These are phyloP conservation scores for Polyporus tsugae DNA, from an alignment of 1,284 basidiomycete genomes.

Conservation along the genomic window DNA sequence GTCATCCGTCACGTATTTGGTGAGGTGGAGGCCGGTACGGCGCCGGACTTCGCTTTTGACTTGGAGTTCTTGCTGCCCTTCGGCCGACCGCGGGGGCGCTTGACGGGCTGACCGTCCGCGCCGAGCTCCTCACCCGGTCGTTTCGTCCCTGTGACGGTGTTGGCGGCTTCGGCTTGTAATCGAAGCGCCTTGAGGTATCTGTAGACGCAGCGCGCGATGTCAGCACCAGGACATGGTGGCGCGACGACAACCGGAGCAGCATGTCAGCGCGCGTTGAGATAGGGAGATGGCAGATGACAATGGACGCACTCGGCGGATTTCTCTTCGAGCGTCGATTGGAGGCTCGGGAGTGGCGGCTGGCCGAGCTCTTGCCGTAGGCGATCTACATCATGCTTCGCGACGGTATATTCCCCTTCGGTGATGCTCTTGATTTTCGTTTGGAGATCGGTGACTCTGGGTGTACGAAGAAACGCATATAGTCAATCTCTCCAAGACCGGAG, in stretches of 20 bases:
- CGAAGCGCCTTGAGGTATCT: slow-evolving; percentile 51
- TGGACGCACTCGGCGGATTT: slow-evolving; percentile 67
- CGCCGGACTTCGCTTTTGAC: slow-evolving; percentile 27
- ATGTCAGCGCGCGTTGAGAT: slow-evolving; percentile 5
- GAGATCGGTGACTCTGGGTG: slow-evolving; percentile 66
- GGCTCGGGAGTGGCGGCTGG: slow-evolving; percentile 70
- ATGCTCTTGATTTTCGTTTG: slow-evolving; percentile 69
- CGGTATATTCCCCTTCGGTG: slow-evolving; percentile 77
- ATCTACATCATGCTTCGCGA: slow-evolving; percentile 78
- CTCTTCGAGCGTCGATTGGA: slow-evolving; percentile 78
- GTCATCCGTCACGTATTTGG: slow-evolving; percentile 4
- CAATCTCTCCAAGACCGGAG: not conserved
- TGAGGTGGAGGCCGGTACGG: slow-evolving; percentile 13
- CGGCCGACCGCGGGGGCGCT: slow-evolving; percentile 53
- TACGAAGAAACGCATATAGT: not conserved
- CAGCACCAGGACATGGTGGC: not conserved
- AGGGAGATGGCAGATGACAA: slow-evolving; percentile 12
- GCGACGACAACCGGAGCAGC: slow-evolving; percentile 4
- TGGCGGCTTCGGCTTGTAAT: slow-evolving; percentile 38
- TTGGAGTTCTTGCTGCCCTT: slow-evolving; percentile 55
- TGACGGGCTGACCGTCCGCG: slow-evolving; percentile 43
- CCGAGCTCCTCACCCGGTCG: slow-evolving; percentile 42
- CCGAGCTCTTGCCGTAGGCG: slow-evolving; percentile 76
- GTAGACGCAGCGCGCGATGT: not conserved
- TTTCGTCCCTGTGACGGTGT: slow-evolving; percentile 35